phyloP scores from a whole-genome alignment of 768 basidiomycete genomes.

The Pleurotus platypus region DNA sequence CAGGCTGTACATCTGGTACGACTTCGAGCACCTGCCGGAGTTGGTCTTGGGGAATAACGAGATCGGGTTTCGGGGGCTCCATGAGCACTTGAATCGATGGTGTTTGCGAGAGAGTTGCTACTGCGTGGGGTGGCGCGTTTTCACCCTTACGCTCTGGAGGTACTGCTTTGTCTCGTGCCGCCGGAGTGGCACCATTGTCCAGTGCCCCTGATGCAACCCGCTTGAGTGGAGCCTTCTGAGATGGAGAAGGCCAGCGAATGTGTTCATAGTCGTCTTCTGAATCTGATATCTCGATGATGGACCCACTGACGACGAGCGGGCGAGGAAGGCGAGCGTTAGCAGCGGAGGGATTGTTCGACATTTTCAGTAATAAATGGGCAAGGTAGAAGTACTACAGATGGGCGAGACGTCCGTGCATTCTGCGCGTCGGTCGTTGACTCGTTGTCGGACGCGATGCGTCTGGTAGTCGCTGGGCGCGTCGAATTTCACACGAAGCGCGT shows the following conservation, averaged over 20 bases:
- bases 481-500: too few species aligned
- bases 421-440: too few species aligned
- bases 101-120: neutral
- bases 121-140: slow-evolving; percentile 3
- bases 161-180: neutral
- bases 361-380: too few species aligned
- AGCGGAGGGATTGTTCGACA: too few species aligned
- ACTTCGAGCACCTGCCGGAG: slow-evolving; percentile 61
- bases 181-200: slow-evolving; percentile 24
- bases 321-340: neutral
- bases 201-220: neutral
- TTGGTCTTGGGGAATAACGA: slow-evolving; percentile 17
- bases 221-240: neutral
- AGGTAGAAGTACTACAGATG: too few species aligned
- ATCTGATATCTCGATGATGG: slow-evolving; percentile 50
- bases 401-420: too few species aligned
- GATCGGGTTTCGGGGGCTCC: slow-evolving; percentile 14
- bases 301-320: neutral
- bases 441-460: too few species aligned
- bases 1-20: slow-evolving; percentile 64
- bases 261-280: slow-evolving; percentile 35
- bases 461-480: too few species aligned
- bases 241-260: neutral
- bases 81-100: slow-evolving; percentile 2
- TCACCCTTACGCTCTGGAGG: neutral